Evolutionary conservation across 2,329 filamentous ascomycete genomes (phyloP), one percentile per base, ranked within the genome.

Genomic region (Cladosporium sp.): DNA sequence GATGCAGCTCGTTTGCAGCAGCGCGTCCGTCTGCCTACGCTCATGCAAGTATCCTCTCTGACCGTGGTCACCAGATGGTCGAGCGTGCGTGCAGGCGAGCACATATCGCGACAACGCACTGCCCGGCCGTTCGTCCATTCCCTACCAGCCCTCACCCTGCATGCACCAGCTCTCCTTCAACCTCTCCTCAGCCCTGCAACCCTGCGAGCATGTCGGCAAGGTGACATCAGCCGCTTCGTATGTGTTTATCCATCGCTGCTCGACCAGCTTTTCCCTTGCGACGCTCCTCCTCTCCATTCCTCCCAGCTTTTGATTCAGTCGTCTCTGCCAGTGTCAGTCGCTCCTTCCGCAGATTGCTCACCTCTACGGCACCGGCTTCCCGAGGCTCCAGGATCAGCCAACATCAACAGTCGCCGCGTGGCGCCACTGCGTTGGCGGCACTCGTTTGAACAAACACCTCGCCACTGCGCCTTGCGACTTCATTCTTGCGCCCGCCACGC

Each of bases 111-210:
- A 25, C 28, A 37, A 34, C 34, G 54, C 54, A 56, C 42, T 56
- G 54, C 40, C 54, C 54, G 15, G 42, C 9, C 15, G 54, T 56
- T 56, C 54, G 47, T 39, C 20, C 40, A 49, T 56, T 49, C 42
- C 54, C 36, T 51, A 19, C 56, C 56, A 59, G 56, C 47, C 47
- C 28, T 59, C 56, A 25, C 56, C 49, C 49, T 58, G 56, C 40
- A 39, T 49, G 14, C 40, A 14, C 38, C 52, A 49, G 14, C 42
- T 56, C 52, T 38, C 22, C 42, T 38, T 56, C 30, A 47, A 55
- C 51, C 51, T 51, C 49, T 19, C 50, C 50, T 55, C 52, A 55
- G 40, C 54, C 42, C 40, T 47, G 54, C 30, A 56, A 47, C 42
- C 54, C 42, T 56, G 54, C 42, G 34, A 34, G 54, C 20, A n/a